Base-by-base conservation (phyloP, 1,284 basidiomycete species). In the Rhizopogon hawkerae region DNA sequence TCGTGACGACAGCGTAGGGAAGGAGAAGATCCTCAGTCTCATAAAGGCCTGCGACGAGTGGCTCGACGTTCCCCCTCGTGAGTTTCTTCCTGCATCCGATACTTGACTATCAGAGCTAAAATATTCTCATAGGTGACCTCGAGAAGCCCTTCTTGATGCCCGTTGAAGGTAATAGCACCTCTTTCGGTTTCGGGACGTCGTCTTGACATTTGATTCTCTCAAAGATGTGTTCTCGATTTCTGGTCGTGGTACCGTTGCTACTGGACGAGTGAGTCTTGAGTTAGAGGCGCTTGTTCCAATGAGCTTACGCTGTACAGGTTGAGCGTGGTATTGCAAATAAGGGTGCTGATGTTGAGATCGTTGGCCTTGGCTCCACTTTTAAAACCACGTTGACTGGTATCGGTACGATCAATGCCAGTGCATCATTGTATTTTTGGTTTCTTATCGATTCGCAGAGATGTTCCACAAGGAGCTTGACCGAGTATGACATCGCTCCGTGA, bases 391-490 rank as follows among this genome's bases (percentile, higher is more conserved):
- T 99, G 51, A 99, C 94, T 59, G 94, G 94, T 59, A 93, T 98
- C 64, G 91, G 90, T 90, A 56, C 54, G 84, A 58, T 3, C 10
- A 13, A 13, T 11, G 7, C 1, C 48, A 7, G 36, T 38, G 3
- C 29, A 49, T 42, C 21, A 35, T 11, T 29, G 3, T 41, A 34
- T 33, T 26, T 50, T 35, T 18, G n/a, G 6, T 47, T 42, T 11
- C 35, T 26, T 16, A 41, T 31, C 18, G 23, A 46, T 31, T 38
- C n/a, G 52, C 45, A 89, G 95, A 98, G 72, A 98, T 97, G 91
- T 98, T 98, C 85, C 94, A 97, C 79, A 98, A 97, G 78, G 96
- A 99, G 74, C 82, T 99, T 54, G 96, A 98, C 50, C 83, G 93
- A 54, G 85, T 84, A 68, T 47, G 76, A 59, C 8, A 34, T 36